Conservation (phyloP, 1,284 basidiomycete genomes). For the Cryptococcus sp. region DNA sequence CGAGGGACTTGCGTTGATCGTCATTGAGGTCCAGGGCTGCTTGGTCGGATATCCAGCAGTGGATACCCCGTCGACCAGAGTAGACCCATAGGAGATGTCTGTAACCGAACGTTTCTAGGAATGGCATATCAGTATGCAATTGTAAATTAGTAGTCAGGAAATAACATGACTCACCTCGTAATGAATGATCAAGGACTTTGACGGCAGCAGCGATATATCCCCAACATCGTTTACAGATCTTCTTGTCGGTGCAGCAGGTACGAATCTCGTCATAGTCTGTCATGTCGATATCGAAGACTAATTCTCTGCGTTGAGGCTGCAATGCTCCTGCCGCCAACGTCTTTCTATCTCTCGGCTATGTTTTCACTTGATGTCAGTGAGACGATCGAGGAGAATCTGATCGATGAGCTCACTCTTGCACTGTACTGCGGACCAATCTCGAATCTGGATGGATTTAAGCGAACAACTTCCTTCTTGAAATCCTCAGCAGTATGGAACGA, state of each 20-base stretch:
- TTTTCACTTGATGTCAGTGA: slow-evolving; percentile 10
- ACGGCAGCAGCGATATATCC: slow-evolving; percentile 91
- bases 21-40: slow-evolving; percentile 88
- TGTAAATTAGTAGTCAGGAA: not conserved
- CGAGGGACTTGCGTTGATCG: slow-evolving; percentile 82
- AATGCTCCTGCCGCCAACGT: slow-evolving; percentile 75
- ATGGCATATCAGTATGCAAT: not conserved
- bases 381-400: not conserved
- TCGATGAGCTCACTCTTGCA: slow-evolving; percentile 64
- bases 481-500: slow-evolving; percentile 84
- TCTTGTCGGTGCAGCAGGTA: slow-evolving; percentile 90
- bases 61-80: slow-evolving; percentile 96
- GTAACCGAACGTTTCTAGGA: slow-evolving; percentile 70
- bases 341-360: slow-evolving; percentile 85
- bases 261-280: slow-evolving; percentile 97
- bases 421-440: slow-evolving; percentile 96
- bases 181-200: slow-evolving; percentile 74
- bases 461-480: slow-evolving; percentile 84
- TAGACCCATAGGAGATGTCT: slow-evolving; percentile 91
- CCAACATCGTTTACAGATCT: slow-evolving; percentile 94
- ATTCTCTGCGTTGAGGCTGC: slow-evolving; percentile 78
- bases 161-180: slow-evolving; percentile 61
- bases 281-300: slow-evolving; percentile 99
- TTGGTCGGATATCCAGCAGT: slow-evolving; percentile 93
- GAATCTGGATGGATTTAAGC: slow-evolving; percentile 84